Percentiles rank a stretch among this genome's conserved stretches.
Conservation (phyloP, 176 grass and related monocot species). For the Paspalum notatum region DNA sequence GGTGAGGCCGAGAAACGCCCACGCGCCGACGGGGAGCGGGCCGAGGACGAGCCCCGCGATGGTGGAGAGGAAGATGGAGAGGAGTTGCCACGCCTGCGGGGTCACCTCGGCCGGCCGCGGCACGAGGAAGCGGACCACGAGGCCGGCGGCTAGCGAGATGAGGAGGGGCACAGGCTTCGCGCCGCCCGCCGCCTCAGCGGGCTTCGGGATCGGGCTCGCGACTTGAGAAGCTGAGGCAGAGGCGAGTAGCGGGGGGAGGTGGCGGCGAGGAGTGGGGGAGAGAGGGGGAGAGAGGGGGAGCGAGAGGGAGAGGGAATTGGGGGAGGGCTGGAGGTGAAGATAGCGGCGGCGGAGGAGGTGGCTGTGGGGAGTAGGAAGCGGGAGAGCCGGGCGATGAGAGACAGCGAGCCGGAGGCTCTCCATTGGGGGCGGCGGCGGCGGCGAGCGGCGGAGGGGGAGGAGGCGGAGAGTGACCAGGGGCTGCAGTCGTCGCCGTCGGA, state of each 20-base stretch:
- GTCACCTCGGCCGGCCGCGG: constrained; percentile 64
- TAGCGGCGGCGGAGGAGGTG: constrained; percentile 17
- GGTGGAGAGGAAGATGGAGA: constrained; percentile 84
- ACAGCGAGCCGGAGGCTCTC: constrained; percentile 42
- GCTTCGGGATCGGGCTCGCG: constrained; percentile 12
- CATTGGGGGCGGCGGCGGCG: constrained; percentile 33
- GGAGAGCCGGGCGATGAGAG: neutral
- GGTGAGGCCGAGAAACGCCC: constrained; percentile 89
- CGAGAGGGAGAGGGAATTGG: neutral
- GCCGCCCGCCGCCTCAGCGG: constrained; percentile 19
- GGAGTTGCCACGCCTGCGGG: constrained; percentile 82
- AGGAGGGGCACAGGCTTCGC: constrained; percentile 57
- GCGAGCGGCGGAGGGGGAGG: neutral
- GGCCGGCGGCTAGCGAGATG: constrained; percentile 63
- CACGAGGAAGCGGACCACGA: constrained; percentile 66
- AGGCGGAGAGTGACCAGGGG: neutral
- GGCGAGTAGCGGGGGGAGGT: constrained; percentile 5
- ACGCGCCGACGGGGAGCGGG: constrained; percentile 77
- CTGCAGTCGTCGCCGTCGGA: neutral
- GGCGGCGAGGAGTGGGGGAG: constrained; percentile 3
- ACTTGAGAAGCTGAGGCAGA: constrained; percentile 26
- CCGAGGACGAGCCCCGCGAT: constrained; percentile 75
- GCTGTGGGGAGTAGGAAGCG: neutral
- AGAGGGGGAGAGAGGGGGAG: neutral
- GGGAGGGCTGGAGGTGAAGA: neutral